Percentiles rank a stretch among this genome's conserved stretches.
Evolutionary conservation across 257 asterid species (phyloP).

Genomic region (Sherardia arvensis): DNA sequence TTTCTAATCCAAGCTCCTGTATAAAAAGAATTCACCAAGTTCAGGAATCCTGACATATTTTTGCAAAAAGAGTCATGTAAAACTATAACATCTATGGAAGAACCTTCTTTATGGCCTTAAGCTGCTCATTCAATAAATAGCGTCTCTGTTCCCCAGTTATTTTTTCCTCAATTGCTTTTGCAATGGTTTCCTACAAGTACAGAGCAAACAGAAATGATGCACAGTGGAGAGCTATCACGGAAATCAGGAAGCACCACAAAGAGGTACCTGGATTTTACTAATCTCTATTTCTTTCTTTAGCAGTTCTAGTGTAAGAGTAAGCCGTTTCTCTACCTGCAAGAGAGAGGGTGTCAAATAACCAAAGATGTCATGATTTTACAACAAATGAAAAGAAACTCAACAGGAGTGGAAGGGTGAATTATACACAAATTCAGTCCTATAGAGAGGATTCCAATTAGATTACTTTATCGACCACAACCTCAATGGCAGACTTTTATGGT

Average conservation of each 20-base stretch:
- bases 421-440: neutral
- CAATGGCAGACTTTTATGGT: too few species aligned
- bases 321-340: conserved; percentile 70
- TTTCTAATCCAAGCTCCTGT: conserved; percentile 95
- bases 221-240: neutral
- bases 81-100: conserved; percentile 6
- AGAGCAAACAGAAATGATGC: conserved; percentile 6
- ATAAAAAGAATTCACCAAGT: conserved; percentile 7
- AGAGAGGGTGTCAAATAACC: neutral
- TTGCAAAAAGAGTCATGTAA: neutral
- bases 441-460: neutral
- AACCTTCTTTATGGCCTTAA: conserved; percentile 97
- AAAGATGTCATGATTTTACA: neutral
- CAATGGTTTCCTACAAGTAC: conserved; percentile 76
- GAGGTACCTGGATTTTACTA: conserved; percentile 78
- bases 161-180: conserved; percentile 97
- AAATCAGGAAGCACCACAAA: conserved; percentile 6
- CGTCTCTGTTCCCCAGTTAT: conserved; percentile 98
- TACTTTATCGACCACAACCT: too few species aligned
- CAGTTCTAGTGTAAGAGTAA: conserved; percentile 73
- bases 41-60: conserved; percentile 1
- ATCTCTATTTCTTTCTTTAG: conserved; percentile 99
- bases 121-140: conserved; percentile 85
- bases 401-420: neutral
- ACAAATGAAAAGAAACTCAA: neutral